A percentile compares a stretch with the other conserved stretches of the same genome.
Evolutionary conservation across 2,329 filamentous ascomycete genomes (phyloP).

Genomic region (Talaromyces sp.): DNA sequence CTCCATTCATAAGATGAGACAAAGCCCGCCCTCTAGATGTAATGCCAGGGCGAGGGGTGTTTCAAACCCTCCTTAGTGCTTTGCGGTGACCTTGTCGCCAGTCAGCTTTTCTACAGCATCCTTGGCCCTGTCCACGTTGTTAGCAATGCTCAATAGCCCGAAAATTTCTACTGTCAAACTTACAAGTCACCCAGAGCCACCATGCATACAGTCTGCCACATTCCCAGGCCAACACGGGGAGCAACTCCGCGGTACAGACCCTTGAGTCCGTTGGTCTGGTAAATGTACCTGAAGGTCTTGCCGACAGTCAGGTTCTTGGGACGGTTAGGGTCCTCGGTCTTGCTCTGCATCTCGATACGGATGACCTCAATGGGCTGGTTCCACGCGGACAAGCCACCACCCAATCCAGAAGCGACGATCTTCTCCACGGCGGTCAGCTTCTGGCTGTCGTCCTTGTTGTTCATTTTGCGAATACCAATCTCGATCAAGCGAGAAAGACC

Average conservation of each 20-base stretch:
- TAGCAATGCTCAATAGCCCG: constrained; percentile 16
- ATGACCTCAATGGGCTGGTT: constrained; percentile 99
- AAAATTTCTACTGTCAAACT: constrained; percentile 38
- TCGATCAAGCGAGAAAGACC: constrained; percentile 89
- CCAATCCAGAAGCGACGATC: constrained; percentile 76
- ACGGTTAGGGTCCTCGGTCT: constrained; percentile 94
- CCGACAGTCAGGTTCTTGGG: constrained; percentile 98
- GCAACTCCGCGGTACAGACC: constrained; percentile 94
- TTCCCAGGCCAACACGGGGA: constrained; percentile 86
- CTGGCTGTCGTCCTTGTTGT: constrained; percentile 72
- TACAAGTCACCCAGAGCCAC: constrained; percentile 97
- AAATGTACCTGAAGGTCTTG: constrained; percentile 79
- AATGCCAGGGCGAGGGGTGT: constrained; percentile 27
- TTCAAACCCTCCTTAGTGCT: constrained; percentile 51
- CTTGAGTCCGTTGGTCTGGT: constrained; percentile 77
- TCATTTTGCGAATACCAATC: constrained; percentile 72
- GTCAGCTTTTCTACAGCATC: constrained; percentile 62
- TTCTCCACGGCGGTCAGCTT: constrained; percentile 80
- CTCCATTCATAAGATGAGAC: not conserved
- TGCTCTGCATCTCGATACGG: constrained; percentile 99
- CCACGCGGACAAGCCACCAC: constrained; percentile 94
- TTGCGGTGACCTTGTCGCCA: constrained; percentile 58
- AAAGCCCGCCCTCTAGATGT: constrained; percentile 15
- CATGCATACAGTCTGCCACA: constrained; percentile 99
- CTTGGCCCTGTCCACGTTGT: constrained; percentile 50